A percentile compares a stretch with the other conserved stretches of the same genome.
Evolutionary conservation across 2,329 filamentous ascomycete species (phyloP).

Genomic region (Ceratocystis albifundus): DNA sequence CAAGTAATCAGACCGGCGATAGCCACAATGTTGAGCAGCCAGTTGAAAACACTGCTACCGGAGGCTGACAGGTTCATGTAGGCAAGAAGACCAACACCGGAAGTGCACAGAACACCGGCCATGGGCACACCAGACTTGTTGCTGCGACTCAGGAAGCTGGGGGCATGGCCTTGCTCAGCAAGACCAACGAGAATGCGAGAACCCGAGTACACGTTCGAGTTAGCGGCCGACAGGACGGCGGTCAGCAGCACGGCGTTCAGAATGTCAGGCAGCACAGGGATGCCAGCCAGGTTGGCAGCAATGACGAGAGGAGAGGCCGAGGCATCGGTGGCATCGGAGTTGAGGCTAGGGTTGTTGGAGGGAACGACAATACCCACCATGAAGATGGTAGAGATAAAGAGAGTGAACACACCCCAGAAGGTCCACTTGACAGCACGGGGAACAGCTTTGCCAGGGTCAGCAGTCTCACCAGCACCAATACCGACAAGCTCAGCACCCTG

Average conservation of each 20-base stretch:
- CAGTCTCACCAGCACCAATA: constrained; percentile 66
- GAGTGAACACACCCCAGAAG: constrained; percentile 60
- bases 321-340: constrained; percentile 43
- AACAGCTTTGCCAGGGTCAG: constrained; percentile 59
- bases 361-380: constrained; percentile 63
- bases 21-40: constrained; percentile 59
- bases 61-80: constrained; percentile 54
- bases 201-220: constrained; percentile 64
- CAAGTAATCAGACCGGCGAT: constrained; percentile 61
- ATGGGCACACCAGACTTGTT: constrained; percentile 51
- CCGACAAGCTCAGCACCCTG: constrained; percentile 66
- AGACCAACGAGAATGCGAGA: constrained; percentile 57
- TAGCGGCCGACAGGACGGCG: constrained; percentile 66
- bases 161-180: constrained; percentile 52
- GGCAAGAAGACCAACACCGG: constrained; percentile 50
- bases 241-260: constrained; percentile 70
- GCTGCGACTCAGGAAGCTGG: constrained; percentile 46
- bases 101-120: constrained; percentile 44
- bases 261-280: constrained; percentile 52
- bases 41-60: constrained; percentile 54
- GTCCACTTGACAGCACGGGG: constrained; percentile 62
- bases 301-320: constrained; percentile 56
- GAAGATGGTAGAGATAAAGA: constrained; percentile 55
- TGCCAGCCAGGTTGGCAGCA: constrained; percentile 49
- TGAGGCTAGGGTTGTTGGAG: constrained; percentile 45